Evolutionary conservation across 805 yeast species (phyloP).

Genomic region (Teunomyces kruisii): DNA sequence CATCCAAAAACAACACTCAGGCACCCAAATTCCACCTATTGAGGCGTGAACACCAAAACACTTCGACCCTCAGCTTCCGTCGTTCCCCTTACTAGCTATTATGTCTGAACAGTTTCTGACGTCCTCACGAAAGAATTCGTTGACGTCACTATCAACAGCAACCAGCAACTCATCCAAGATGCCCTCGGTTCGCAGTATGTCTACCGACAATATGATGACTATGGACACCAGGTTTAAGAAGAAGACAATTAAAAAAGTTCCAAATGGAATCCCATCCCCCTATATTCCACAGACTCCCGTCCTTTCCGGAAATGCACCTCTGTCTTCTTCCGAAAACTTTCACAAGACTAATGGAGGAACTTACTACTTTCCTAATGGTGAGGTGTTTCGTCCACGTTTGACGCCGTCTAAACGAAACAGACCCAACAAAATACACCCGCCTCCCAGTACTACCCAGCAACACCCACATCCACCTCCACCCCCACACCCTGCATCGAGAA

Average conservation of each 20-base stretch:
- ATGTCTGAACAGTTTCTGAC: conserved; percentile 5
- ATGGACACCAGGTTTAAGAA: conserved; percentile 42
- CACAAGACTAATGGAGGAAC: conserved; percentile 20
- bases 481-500: conserved; percentile 5
- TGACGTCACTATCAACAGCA: conserved; percentile 8
- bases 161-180: background rate
- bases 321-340: conserved; percentile 7
- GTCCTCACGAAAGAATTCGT: conserved; percentile 8
- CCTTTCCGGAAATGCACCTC: background rate
- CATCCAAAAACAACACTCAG: background rate
- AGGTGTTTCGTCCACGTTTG: conserved; percentile 48
- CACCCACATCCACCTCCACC: background rate
- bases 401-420: conserved; percentile 40
- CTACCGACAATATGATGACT: conserved; percentile 39
- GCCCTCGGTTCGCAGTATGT: conserved; percentile 19
- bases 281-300: background rate
- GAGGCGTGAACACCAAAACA: background rate
- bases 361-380: conserved; percentile 54
- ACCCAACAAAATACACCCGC: conserved; percentile 29
- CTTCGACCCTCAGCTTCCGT: background rate
- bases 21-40: background rate
- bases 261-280: conserved; percentile 3
- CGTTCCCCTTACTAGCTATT: background rate
- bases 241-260: conserved; percentile 29
- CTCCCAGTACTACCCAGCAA: conserved; percentile 1